phyloP scores from a whole-genome alignment of 495 filamentous ascomycete species.

The Podospora pseudoanserina region DNA sequence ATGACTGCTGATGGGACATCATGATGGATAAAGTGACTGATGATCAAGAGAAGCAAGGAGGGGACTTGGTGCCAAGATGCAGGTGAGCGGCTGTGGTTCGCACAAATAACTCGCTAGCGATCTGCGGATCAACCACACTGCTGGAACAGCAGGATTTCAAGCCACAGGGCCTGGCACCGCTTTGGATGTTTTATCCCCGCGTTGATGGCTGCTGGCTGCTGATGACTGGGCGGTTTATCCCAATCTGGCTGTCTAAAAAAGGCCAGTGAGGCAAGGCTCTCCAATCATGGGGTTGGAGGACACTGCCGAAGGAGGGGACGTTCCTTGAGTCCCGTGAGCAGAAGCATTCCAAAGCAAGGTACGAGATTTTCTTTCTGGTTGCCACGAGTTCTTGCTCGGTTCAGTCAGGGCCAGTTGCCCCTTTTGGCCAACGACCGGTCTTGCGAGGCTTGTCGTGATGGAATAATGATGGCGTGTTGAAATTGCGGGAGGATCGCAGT shows the following conservation, averaged over 20 bases:
- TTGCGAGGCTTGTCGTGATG: background rate
- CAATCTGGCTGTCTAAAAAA: too few species aligned
- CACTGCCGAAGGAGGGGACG: background rate
- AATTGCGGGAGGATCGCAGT: background rate
- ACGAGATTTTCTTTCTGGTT: background rate
- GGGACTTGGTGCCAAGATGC: slow-evolving; percentile 7
- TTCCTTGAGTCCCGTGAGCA: background rate
- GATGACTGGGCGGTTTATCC: too few species aligned
- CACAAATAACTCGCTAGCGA: slow-evolving; percentile 16
- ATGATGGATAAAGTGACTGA: background rate
- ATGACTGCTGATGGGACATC: background rate
- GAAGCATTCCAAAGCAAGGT: background rate
- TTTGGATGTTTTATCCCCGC: background rate
- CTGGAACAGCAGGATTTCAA: slow-evolving; percentile 16
- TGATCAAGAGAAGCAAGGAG: background rate
- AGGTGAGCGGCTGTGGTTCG: slow-evolving; percentile 15
- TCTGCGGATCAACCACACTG: slow-evolving; percentile 31
- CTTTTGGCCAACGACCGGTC: background rate
- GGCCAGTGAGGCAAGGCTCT: background rate
- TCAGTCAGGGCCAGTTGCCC: background rate
- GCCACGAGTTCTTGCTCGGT: background rate
- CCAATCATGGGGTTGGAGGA: background rate
- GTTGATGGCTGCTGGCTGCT: background rate
- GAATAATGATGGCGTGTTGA: background rate
- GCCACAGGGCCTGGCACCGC: background rate